phyloP scores from a whole-genome alignment of 192 early-diverging fungal genomes.

The Podila epicladia region DNA sequence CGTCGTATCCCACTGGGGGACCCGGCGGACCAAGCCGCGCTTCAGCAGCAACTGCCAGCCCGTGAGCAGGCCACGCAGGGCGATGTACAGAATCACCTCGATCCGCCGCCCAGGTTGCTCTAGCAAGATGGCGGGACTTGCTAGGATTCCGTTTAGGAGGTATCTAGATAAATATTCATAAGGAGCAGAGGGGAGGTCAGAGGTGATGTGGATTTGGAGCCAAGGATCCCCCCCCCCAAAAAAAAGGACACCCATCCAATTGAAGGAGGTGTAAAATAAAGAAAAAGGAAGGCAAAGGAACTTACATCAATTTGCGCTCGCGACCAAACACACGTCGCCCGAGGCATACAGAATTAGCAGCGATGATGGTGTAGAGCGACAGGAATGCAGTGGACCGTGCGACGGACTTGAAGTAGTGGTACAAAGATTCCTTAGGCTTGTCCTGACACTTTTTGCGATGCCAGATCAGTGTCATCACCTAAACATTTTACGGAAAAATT shows the following conservation, averaged over 20 bases:
- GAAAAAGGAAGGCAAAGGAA: too few species aligned
- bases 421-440: conserved; percentile 50
- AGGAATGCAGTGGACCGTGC: conserved; percentile 69
- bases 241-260: too few species aligned
- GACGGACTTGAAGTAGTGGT: conserved; percentile 61
- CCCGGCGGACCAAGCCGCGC: conserved; percentile 63
- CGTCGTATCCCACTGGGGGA: conserved; percentile 75
- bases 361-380: conserved; percentile 56
- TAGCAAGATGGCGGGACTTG: conserved; percentile 65
- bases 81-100: conserved; percentile 87
- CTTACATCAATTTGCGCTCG: conserved; percentile 32
- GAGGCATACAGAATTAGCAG: conserved; percentile 61
- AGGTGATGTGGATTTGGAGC: too few species aligned
- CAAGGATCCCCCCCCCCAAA: too few species aligned
- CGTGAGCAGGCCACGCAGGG: conserved; percentile 79
- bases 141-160: conserved; percentile 56
- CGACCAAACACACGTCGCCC: conserved; percentile 57
- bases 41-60: conserved; percentile 70
- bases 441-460: conserved; percentile 33
- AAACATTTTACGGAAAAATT: too few species aligned
- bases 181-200: too few species aligned
- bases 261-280: too few species aligned
- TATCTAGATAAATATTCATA: not conserved
- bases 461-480: conserved; percentile 60
- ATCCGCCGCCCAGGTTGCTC: conserved; percentile 70